These are phyloP conservation scores for Miamiensis avidus DNA, from an alignment of 169 alveolate genomes.

Conservation along the genomic window DNA sequence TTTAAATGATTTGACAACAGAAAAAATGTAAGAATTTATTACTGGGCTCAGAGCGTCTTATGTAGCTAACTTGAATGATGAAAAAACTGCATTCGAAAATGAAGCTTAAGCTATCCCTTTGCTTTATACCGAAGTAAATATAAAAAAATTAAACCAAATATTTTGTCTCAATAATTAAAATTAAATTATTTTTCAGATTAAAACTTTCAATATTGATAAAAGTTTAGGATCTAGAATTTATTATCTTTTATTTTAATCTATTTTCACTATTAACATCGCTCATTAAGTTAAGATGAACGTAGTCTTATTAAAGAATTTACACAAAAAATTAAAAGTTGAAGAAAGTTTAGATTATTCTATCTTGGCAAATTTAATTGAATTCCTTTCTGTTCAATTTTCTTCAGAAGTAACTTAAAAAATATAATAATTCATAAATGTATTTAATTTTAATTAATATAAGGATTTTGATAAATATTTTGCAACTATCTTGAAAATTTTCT, in stretches of 20 bases:
- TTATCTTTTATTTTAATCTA: constrained; percentile 29
- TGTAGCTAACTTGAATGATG: constrained; percentile 9
- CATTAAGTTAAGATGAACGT: background rate
- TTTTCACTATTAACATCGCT: constrained; percentile 37
- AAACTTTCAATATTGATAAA: constrained; percentile 29
- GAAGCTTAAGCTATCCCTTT: background rate
- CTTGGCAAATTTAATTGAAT: background rate
- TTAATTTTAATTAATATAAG: background rate
- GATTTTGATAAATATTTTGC: background rate
- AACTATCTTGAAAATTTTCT: background rate
- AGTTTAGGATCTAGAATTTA: constrained; percentile 20
- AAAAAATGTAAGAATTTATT: constrained; percentile 28
- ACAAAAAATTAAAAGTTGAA: background rate
- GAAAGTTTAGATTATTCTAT: background rate
- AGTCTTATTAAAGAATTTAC: background rate
- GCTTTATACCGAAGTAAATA: constrained; percentile 33
- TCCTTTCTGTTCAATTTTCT: background rate
- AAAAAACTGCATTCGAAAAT: too few relatives aligned
- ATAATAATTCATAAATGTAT: too few relatives aligned
- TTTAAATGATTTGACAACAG: constrained; percentile 44
- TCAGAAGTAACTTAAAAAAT: background rate
- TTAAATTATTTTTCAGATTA: constrained; percentile 22
- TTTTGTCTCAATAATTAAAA: background rate
- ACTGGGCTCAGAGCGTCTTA: constrained; percentile 37
- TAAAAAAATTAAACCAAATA: constrained; percentile 3